Evolutionary conservation across 371 early-diverging fungal species (phyloP), one percentile per base, ranked within the genome.

Genomic region (Haplosporangium sp.): DNA sequence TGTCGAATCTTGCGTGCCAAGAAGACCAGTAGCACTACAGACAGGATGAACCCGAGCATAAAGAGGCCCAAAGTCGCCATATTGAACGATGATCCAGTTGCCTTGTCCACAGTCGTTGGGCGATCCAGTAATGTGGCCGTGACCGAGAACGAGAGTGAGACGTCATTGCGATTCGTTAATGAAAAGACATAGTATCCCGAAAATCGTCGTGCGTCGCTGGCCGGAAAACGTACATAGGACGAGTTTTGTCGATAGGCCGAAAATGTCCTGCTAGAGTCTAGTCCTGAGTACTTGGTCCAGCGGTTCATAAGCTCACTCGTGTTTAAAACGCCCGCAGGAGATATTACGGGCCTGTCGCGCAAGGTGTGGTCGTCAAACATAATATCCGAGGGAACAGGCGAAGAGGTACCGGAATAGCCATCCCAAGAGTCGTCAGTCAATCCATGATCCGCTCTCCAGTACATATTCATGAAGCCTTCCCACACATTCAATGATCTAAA

Each of bases 381-480:
- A 6, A 52, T 46, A 55, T 73, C 73, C 5, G 42, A 18, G 1
- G 69, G 67, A 0, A 51, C 48, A 11, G 69, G 66, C 3, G 73
- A 56, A 0, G 66, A 55, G 7, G 56, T 52, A n/a, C 20, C 38
- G 0, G 65, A 50, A 14, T 0, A 8, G 4, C 69, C 66, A 50
- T 74, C 23, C 69, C 71, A 79, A 41, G 64, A 55, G 16, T 47
- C 56, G 38, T 73, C 80, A 12, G 80, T 64, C 53, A 79, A 46
- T 23, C 56, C 73, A 61, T 73, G 80, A 18, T 68, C 69, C 5
- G 80, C 80, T 5, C 80, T 47, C 80, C 80, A 80, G 55, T 69
- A 80, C 80, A 80, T 73, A 43, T 80, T 80, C 80, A 80, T 69
- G 41, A 55, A 73, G n/a, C 80, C 73, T 13, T 80, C 80, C 80